Evolutionary conservation across 805 yeast genomes (phyloP).

Genomic region (Candida insectalens): DNA sequence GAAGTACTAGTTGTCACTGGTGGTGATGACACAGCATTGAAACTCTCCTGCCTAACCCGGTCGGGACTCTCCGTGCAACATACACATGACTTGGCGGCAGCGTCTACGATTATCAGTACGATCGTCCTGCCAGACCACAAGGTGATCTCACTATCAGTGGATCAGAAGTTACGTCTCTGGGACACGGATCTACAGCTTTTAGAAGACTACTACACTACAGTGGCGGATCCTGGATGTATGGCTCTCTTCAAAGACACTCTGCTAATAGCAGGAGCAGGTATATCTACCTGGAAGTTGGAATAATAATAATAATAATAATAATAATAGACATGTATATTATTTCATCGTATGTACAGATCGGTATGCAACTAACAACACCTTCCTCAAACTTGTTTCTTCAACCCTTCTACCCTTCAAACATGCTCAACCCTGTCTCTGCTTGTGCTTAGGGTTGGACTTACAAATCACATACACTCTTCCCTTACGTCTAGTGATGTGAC

Average conservation of each 20-base stretch:
- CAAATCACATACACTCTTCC: constrained; percentile 92
- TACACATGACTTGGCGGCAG: constrained; percentile 81
- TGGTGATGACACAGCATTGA: constrained; percentile 84
- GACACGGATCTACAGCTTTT: constrained; percentile 21
- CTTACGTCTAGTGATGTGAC: constrained; percentile 88
- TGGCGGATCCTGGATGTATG: constrained; percentile 82
- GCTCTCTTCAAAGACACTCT: constrained; percentile 24
- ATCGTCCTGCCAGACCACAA: constrained; percentile 15
- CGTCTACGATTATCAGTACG: constrained; percentile 73
- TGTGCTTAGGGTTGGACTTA: constrained; percentile 87
- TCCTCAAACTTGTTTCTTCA: too few species aligned
- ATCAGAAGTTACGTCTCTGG: constrained; percentile 73
- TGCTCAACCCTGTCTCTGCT: constrained; percentile 73
- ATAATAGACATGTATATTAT: constrained; percentile 2
- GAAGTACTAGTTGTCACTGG: constrained; percentile 49
- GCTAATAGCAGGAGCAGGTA: constrained; percentile 75
- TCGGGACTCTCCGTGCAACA: too few species aligned
- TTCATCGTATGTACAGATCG: background rate
- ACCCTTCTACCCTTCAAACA: too few species aligned
- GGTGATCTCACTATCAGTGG: constrained; percentile 69
- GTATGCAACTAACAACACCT: background rate
- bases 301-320: background rate
- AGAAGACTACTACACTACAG: constrained; percentile 55
- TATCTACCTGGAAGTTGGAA: constrained; percentile 23
- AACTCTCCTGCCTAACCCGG: too few species aligned